Percentiles rank a stretch among this genome's conserved stretches.
Evolutionary conservation across 306 rosid genomes (phyloP).

Genomic region (Bauhinia variegata): DNA sequence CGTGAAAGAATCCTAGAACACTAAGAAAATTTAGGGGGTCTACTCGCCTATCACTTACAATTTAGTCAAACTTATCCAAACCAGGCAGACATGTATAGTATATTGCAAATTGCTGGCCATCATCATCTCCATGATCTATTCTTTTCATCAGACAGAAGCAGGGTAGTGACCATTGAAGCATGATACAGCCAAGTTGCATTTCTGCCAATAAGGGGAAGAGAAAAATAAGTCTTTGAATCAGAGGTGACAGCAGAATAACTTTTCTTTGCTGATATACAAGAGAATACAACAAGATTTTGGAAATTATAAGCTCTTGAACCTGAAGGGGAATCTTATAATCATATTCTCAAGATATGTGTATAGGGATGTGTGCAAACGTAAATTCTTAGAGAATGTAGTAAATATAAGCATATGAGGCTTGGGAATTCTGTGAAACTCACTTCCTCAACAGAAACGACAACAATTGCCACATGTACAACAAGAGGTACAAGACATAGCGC

Average conservation of each 20-base stretch:
- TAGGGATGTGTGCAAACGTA: slow-evolving; percentile 35
- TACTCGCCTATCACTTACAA: not conserved
- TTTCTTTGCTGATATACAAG: not conserved
- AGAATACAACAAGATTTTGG: not conserved
- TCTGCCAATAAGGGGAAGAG: not conserved
- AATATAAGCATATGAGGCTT: slow-evolving; percentile 28
- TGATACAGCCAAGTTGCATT: not conserved
- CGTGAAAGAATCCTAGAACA: not conserved
- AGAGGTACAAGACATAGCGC: slow-evolving; percentile 28
- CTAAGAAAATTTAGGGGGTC: not conserved
- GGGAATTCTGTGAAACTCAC: slow-evolving; percentile 33
- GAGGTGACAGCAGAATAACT: not conserved
- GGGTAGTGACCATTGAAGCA: slow-evolving; percentile 10
- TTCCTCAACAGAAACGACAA: slow-evolving; percentile 35
- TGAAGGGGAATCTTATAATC: not conserved
- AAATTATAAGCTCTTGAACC: not conserved
- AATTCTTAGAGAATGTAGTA: slow-evolving; percentile 28
- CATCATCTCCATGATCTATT: not conserved
- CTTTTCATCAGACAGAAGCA: not conserved
- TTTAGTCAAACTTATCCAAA: not conserved
- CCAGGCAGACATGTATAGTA: not conserved
- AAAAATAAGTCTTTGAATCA: not conserved
- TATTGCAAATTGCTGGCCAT: not conserved
- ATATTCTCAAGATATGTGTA: slow-evolving; percentile 13
- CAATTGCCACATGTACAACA: slow-evolving; percentile 31